phyloP scores from a whole-genome alignment of 257 asterid genomes.

The Solanum chiquidenum region DNA sequence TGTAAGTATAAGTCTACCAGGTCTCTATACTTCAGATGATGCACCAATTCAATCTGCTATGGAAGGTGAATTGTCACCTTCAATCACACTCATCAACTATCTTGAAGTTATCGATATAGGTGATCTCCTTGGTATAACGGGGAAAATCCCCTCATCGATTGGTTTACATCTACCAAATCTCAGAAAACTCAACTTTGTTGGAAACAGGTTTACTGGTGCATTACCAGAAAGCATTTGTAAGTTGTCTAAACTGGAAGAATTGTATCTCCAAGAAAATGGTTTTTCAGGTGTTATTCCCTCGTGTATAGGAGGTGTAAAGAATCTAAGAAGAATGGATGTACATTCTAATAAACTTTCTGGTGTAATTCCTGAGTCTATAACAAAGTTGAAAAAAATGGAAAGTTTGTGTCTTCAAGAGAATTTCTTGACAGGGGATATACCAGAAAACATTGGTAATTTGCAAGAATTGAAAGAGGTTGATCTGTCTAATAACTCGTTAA shows the following conservation, averaged over 20 bases:
- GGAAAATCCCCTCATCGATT: constrained; percentile 32
- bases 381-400: constrained; percentile 21
- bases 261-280: constrained; percentile 28
- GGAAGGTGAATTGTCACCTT: constrained; percentile 35
- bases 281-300: constrained; percentile 31
- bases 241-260: constrained; percentile 35
- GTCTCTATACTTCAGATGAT: constrained; percentile 19
- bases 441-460: constrained; percentile 35
- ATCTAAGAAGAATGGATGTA: constrained; percentile 21
- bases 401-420: constrained; percentile 24
- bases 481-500: constrained; percentile 36
- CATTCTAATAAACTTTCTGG: constrained; percentile 34
- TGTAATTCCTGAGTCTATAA: constrained; percentile 25
- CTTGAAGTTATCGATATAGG: constrained; percentile 44
- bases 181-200: constrained; percentile 20
- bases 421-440: constrained; percentile 29
- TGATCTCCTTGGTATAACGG: constrained; percentile 24
- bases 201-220: constrained; percentile 29
- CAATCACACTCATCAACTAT: constrained; percentile 26
- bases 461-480: constrained; percentile 29
- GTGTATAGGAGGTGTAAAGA: constrained; percentile 29
- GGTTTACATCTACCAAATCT: constrained; percentile 36
- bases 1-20: constrained; percentile 42
- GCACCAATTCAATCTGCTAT: constrained; percentile 32
- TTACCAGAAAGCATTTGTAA: constrained; percentile 36